Percentiles rank a stretch among this genome's conserved stretches.
Conservation (phyloP, 345 rosid species). For the Kandelia obovata region DNA sequence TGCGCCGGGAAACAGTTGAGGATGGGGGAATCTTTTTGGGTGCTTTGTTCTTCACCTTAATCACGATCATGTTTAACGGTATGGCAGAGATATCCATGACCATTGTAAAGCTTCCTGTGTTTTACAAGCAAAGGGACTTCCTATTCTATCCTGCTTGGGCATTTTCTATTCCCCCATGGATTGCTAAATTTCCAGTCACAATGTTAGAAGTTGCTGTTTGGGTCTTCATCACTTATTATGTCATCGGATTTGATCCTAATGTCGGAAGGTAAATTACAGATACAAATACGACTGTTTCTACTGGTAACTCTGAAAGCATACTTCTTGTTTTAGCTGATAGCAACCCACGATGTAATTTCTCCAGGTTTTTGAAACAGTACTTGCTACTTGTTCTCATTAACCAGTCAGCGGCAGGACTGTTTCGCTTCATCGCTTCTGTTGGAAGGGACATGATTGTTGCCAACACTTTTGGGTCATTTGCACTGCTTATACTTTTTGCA, state of each 20-base stretch:
- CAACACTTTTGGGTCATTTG: constrained; percentile 58
- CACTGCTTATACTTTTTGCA: constrained; percentile 48
- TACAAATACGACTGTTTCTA: not conserved
- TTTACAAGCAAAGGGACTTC: constrained; percentile 74
- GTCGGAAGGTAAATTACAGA: constrained; percentile 50
- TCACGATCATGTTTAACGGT: constrained; percentile 59
- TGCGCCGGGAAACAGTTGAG: constrained; percentile 27
- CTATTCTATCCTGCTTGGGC: constrained; percentile 82
- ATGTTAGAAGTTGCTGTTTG: constrained; percentile 56
- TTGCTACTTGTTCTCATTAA: constrained; percentile 42
- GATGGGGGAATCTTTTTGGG: constrained; percentile 60
- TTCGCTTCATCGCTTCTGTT: constrained; percentile 50
- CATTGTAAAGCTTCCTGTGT: constrained; percentile 71
- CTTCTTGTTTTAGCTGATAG: not conserved
- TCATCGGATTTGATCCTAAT: constrained; percentile 69
- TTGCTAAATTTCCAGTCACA: constrained; percentile 64
- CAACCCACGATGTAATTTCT: not conserved
- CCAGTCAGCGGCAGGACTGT: constrained; percentile 64
- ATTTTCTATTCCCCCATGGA: constrained; percentile 73
- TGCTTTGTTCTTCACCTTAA: constrained; percentile 52
- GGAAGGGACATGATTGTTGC: constrained; percentile 63
- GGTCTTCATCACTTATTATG: constrained; percentile 64
- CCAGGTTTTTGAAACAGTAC: constrained; percentile 66
- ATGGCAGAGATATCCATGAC: constrained; percentile 73
- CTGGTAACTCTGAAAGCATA: not conserved